phyloP scores from a whole-genome alignment of 805 yeast genomes.

The Middelhovenomyces tepae region DNA sequence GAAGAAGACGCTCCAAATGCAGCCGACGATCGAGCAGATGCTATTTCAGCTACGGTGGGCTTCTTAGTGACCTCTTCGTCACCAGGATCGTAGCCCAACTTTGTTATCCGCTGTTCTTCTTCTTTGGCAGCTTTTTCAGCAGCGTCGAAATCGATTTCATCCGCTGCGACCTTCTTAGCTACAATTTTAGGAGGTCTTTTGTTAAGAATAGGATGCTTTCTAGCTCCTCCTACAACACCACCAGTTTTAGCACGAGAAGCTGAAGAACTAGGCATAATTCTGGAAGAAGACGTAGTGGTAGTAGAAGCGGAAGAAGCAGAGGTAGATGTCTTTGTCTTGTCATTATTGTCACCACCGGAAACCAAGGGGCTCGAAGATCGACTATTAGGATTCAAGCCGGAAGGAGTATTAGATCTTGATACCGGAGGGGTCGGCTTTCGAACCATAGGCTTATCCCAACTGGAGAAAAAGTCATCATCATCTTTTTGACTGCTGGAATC shows the following conservation, averaged over 20 bases:
- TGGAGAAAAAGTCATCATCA: constrained; percentile 78
- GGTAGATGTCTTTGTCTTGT: no score
- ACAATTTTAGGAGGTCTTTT: constrained; percentile 21
- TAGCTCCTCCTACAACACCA: constrained; percentile 9
- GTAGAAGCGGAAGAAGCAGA: constrained; percentile 14
- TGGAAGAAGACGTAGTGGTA: constrained; percentile 14
- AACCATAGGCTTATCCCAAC: constrained; percentile 75
- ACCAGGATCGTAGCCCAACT: constrained; percentile 37
- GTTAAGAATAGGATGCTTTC: constrained; percentile 22
- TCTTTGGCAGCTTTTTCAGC: constrained; percentile 71
- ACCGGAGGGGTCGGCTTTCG: constrained; percentile 35
- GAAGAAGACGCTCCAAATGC: constrained; percentile 9
- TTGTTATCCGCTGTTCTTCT: constrained; percentile 59
- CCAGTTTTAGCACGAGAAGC: constrained; percentile 8
- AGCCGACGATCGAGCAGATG: constrained; percentile 10
- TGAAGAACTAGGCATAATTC: constrained; percentile 5
- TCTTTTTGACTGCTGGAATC: constrained; percentile 7
- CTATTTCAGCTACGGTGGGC: constrained; percentile 2
- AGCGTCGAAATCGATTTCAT: constrained; percentile 52
- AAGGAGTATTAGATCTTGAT: constrained; percentile 29
- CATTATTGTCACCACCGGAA: constrained; percentile 3
- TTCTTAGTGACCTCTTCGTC: constrained; percentile 13
- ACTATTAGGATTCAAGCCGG: constrained; percentile 12
- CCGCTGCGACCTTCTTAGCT: constrained; percentile 29
- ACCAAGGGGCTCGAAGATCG: constrained; percentile 14